A percentile compares a stretch with the other conserved stretches of the same genome.
Evolutionary conservation across 768 basidiomycete genomes (phyloP).

Genomic region (Mycena filopes): DNA sequence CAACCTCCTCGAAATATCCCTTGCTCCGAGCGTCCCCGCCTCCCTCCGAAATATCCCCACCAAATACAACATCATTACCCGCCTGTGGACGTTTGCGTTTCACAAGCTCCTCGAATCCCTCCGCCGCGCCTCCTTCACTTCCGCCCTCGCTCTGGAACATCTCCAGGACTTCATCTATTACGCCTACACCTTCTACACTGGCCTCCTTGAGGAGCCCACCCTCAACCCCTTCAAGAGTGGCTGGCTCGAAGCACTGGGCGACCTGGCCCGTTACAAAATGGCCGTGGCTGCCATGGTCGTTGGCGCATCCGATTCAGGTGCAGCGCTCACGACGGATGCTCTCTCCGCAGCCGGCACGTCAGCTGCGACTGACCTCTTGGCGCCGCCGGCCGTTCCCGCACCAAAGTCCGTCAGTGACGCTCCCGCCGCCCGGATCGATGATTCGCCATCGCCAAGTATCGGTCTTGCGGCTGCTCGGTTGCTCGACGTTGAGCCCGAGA

Average conservation of each 20-base stretch:
- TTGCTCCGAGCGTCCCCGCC: slow-evolving; percentile 88
- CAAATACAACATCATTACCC: slow-evolving; percentile 95
- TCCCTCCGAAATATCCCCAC: slow-evolving; percentile 90
- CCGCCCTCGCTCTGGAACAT: slow-evolving; percentile 82
- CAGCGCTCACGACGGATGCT: slow-evolving; percentile 65
- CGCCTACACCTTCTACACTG: slow-evolving; percentile 93
- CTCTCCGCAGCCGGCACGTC: slow-evolving; percentile 57
- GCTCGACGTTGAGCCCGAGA: slow-evolving; percentile 89
- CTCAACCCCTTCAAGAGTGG: slow-evolving; percentile 77
- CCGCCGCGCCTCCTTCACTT: slow-evolving; percentile 81
- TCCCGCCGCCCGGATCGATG: slow-evolving; percentile 67
- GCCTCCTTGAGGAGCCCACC: slow-evolving; percentile 83
- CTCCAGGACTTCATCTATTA: slow-evolving; percentile 96
- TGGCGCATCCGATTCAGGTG: slow-evolving; percentile 53
- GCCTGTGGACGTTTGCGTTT: slow-evolving; percentile 93
- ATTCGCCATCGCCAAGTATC: slow-evolving; percentile 79
- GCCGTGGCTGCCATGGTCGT: slow-evolving; percentile 90
- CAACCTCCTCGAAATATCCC: slow-evolving; percentile 85
- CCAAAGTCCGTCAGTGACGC: slow-evolving; percentile 60
- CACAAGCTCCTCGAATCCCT: slow-evolving; percentile 91
- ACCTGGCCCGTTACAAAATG: slow-evolving; percentile 95
- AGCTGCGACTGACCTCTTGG: slow-evolving; percentile 30
- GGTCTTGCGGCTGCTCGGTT: slow-evolving; percentile 85
- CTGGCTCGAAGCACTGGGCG: slow-evolving; percentile 98
- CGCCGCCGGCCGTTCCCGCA: slow-evolving; percentile 31